Percentiles rank a stretch among this genome's conserved stretches.
Evolutionary conservation across 2,329 filamentous ascomycete genomes (phyloP).

Genomic region (Fusarium cicatricum): DNA sequence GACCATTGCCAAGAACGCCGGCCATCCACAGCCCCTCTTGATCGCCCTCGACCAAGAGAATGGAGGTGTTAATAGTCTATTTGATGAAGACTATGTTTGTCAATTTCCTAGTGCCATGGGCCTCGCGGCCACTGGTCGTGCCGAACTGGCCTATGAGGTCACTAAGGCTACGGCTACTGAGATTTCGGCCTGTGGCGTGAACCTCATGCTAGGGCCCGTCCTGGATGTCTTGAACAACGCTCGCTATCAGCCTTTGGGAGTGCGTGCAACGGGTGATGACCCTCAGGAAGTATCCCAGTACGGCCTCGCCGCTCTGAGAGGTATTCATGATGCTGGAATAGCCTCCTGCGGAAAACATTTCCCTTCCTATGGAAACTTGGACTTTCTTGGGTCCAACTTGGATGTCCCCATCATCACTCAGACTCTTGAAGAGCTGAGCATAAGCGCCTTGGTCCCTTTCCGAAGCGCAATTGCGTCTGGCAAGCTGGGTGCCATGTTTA

Average conservation of each 20-base stretch:
- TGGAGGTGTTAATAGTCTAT: conserved; percentile 95
- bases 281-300: conserved; percentile 95
- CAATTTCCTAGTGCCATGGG: conserved; percentile 99
- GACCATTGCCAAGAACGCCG: conserved; percentile 87
- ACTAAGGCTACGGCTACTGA: conserved; percentile 94
- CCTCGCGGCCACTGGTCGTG: conserved; percentile 88
- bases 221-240: conserved; percentile 94
- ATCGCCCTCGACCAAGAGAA: conserved; percentile 98
- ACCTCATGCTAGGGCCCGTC: conserved; percentile 93
- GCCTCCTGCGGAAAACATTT: conserved; percentile 96
- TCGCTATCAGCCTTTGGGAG: conserved; percentile 87
- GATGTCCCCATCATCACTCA: conserved; percentile 97
- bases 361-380: conserved; percentile 92
- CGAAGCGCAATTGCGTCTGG: conserved; percentile 88
- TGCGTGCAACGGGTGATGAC: conserved; percentile 89
- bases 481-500: conserved; percentile 89
- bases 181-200: conserved; percentile 90
- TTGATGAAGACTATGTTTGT: conserved; percentile 93
- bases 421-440: conserved; percentile 87
- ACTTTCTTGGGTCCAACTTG: conserved; percentile 88
- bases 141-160: conserved; percentile 85
- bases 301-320: conserved; percentile 88
- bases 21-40: conserved; percentile 86
- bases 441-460: conserved; percentile 93
- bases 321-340: conserved; percentile 89